These are phyloP conservation scores for Colletotrichum chrysophilum DNA, from an alignment of 2,329 filamentous ascomycete species.

Conservation along the genomic window DNA sequence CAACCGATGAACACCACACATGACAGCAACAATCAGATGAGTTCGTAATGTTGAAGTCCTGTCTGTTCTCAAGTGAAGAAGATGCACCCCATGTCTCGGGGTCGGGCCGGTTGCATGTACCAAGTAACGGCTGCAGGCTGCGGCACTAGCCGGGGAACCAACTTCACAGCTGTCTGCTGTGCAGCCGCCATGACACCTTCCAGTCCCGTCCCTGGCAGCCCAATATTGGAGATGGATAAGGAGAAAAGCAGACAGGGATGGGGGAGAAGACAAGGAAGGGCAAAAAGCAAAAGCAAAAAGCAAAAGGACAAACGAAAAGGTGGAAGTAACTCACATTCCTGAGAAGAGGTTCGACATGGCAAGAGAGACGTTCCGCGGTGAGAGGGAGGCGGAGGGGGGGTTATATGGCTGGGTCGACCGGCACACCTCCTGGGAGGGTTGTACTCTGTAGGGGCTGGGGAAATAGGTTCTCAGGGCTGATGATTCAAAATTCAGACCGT, in stretches of 20 bases:
- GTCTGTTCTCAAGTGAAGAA: not conserved
- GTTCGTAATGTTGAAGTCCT: not conserved
- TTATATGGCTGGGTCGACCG: conserved; percentile 10
- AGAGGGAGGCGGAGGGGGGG: conserved; percentile 25
- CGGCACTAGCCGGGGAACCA: conserved; percentile 17
- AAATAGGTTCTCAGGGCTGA: conserved; percentile 9
- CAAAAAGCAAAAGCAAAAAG: not conserved
- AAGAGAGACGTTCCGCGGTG: conserved; percentile 21
- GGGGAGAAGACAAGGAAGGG: not conserved
- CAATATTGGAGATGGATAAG: not conserved
- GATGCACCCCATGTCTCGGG: conserved; percentile 19
- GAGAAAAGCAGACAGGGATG: not conserved
- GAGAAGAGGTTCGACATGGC: conserved; percentile 67
- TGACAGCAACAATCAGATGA: not conserved
- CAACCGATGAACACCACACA: not conserved
- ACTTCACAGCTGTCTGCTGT: conserved; percentile 20
- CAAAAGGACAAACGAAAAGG: conserved; percentile 15
- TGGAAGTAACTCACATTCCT: conserved; percentile 59
- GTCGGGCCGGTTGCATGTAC: conserved; percentile 10
- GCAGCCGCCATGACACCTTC: not conserved
- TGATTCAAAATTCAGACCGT: conserved; percentile 12
- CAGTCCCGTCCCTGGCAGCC: not conserved
- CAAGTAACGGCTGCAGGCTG: conserved; percentile 3
- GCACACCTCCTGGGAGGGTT: conserved; percentile 5
- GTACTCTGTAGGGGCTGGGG: conserved; percentile 13